Conservation (phyloP, 2,329 filamentous ascomycete genomes). For the Curvularia eragrostidis region DNA sequence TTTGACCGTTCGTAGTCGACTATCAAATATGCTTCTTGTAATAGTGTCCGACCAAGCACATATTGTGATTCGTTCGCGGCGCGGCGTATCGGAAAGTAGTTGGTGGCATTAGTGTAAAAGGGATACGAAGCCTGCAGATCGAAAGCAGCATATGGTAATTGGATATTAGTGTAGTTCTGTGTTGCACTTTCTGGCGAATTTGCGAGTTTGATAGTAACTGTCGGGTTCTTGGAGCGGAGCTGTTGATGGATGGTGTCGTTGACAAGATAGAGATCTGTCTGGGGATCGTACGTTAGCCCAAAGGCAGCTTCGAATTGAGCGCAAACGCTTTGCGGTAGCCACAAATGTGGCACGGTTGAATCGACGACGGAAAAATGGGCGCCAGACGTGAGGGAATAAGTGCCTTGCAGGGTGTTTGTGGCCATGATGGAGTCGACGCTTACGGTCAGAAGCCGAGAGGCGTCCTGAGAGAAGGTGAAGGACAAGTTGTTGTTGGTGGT, state of each 20-base stretch:
- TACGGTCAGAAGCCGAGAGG: slow-evolving; percentile 42
- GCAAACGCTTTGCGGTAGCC: slow-evolving; percentile 51
- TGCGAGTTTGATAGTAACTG: slow-evolving; percentile 48
- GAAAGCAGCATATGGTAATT: slow-evolving; percentile 58
- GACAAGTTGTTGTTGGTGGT: slow-evolving; percentile 40
- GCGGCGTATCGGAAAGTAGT: slow-evolving; percentile 71
- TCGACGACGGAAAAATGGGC: slow-evolving; percentile 50
- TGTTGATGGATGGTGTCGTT: slow-evolving; percentile 48
- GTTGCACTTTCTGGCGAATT: slow-evolving; percentile 41
- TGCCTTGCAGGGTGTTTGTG: slow-evolving; percentile 42
- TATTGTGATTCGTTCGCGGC: slow-evolving; percentile 62
- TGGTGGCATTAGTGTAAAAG: slow-evolving; percentile 66
- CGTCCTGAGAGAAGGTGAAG: slow-evolving; percentile 43
- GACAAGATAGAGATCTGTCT: slow-evolving; percentile 49
- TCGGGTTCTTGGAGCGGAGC: slow-evolving; percentile 41
- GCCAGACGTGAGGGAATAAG: slow-evolving; percentile 41
- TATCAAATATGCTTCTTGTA: slow-evolving; percentile 68
- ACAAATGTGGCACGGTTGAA: slow-evolving; percentile 51
- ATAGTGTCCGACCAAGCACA: slow-evolving; percentile 69
- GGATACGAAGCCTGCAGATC: slow-evolving; percentile 58
- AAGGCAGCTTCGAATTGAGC: slow-evolving; percentile 50
- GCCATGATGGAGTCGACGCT: slow-evolving; percentile 44
- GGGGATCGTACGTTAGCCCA: slow-evolving; percentile 48
- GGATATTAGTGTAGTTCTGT: slow-evolving; percentile 51
- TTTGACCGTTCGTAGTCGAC: slow-evolving; percentile 56